A percentile compares a stretch with the other conserved stretches of the same genome.
phyloP scores from a whole-genome alignment of 139 green algal genomes.

The Limnomonas spitsbergensis region DNA sequence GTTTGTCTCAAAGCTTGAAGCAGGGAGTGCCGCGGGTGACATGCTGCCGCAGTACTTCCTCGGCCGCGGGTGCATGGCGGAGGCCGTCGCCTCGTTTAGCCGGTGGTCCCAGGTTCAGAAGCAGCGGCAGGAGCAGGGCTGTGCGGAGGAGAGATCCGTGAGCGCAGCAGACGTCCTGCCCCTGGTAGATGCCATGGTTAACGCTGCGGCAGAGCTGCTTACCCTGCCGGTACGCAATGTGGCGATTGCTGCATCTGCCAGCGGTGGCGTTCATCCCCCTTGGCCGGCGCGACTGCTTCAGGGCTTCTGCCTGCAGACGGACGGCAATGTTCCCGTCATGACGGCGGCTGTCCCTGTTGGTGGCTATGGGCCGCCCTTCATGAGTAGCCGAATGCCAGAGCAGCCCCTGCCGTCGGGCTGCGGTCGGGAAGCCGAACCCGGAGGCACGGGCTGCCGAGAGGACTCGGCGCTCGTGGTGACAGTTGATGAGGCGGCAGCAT shows the following conservation, averaged over 20 bases:
- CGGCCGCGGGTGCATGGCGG: not conserved
- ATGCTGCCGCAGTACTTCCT: slow-evolving; percentile 33
- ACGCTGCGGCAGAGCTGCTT: slow-evolving; percentile 1
- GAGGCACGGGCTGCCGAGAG: too few relatives aligned
- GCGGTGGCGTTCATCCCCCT: not conserved
- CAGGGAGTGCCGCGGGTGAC: slow-evolving; percentile 11
- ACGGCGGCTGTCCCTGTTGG: not conserved
- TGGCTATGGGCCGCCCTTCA: not conserved
- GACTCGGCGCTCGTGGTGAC: too few relatives aligned
- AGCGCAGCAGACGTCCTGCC: not conserved
- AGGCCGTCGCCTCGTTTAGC: not conserved
- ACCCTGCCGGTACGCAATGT: slow-evolving; percentile 7
- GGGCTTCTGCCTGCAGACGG: slow-evolving; percentile 4
- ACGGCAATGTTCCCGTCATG: not conserved
- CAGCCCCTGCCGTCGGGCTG: too few relatives aligned
- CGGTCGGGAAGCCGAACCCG: too few relatives aligned
- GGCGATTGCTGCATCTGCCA: not conserved
- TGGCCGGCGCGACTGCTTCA: not conserved
- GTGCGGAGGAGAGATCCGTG: too few relatives aligned
- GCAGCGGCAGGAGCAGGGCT: not conserved
- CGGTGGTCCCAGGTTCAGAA: not conserved
- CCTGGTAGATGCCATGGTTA: slow-evolving; percentile 5
- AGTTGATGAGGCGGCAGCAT: too few relatives aligned
- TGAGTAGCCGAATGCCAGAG: not conserved
- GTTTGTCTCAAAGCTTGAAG: slow-evolving; percentile 7